Evolutionary conservation across 1,139 yeast species (phyloP).

Genomic region (Chernovozyma sophiae-reginae): DNA sequence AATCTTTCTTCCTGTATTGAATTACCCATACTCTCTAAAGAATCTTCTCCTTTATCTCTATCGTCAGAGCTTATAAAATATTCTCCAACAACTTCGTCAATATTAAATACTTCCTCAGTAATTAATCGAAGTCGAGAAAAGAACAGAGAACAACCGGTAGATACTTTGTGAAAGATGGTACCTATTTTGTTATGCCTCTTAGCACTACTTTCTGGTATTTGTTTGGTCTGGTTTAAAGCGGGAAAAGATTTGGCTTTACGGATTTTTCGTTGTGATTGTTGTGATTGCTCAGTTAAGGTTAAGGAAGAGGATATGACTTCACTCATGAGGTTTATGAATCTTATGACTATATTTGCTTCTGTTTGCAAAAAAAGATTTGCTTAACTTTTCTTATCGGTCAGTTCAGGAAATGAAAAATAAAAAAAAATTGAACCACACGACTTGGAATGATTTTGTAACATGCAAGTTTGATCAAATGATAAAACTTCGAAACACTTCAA

Average conservation of each 20-base stretch:
- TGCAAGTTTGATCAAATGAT: no score
- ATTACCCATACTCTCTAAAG: slow-evolving; percentile 7
- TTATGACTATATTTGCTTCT: no score
- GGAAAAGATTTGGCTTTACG: neutral
- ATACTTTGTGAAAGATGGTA: slow-evolving; percentile 29
- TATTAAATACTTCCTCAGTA: slow-evolving; percentile 40
- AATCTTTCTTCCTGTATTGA: slow-evolving; percentile 32
- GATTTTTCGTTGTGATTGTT: neutral
- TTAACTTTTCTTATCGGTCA: no score
- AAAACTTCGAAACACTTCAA: no score
- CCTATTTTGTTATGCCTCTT: slow-evolving; percentile 6
- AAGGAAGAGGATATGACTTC: no score
- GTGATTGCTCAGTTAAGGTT: no score
- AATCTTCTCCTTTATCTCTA: slow-evolving; percentile 13
- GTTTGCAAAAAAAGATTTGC: no score
- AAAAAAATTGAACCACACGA: no score
- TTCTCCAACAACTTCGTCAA: slow-evolving; percentile 40
- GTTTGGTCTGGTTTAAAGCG: neutral
- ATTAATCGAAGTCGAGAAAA: slow-evolving; percentile 30
- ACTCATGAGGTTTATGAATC: no score
- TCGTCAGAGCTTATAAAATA: slow-evolving; percentile 37
- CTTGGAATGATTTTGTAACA: no score
- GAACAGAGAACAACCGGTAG: slow-evolving; percentile 32
- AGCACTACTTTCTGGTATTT: neutral
- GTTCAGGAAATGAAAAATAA: no score